phyloP scores from a whole-genome alignment of 768 basidiomycete genomes.

The Lactarius tabidus region DNA sequence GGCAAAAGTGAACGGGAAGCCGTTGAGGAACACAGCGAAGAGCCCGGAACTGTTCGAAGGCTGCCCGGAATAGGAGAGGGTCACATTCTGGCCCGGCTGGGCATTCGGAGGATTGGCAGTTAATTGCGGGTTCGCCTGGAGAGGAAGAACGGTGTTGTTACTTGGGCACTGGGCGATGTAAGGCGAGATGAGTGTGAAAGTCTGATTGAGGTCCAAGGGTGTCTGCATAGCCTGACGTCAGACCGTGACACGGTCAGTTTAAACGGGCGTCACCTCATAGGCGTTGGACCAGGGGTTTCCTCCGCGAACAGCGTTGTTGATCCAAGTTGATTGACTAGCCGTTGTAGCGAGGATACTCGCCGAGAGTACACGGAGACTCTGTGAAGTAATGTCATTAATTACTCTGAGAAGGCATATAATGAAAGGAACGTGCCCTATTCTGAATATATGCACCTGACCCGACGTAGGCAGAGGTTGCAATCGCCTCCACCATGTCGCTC shows the following conservation, averaged over 20 bases:
- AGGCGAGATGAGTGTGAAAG: conserved; percentile 43
- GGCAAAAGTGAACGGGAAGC: not conserved
- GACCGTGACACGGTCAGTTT: not conserved
- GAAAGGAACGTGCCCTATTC: conserved; percentile 29
- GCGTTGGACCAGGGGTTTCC: conserved; percentile 44
- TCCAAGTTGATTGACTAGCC: conserved; percentile 50
- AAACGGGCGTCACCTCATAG: conserved; percentile 35
- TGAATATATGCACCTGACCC: conserved; percentile 46
- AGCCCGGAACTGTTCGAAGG: conserved; percentile 1
- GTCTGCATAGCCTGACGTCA: conserved; percentile 14
- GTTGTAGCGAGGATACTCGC: conserved; percentile 50
- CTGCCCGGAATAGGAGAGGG: conserved; percentile 27
- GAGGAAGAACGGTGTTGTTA: conserved; percentile 46
- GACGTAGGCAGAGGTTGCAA: conserved; percentile 54
- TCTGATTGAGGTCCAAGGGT: conserved; percentile 34
- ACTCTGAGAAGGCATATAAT: not conserved
- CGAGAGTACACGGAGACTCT: not conserved
- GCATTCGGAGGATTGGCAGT: conserved; percentile 32
- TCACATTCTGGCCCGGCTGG: conserved; percentile 32
- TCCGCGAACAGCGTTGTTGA: conserved; percentile 40
- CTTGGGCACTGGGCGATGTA: conserved; percentile 50
- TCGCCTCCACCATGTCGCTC: conserved; percentile 48
- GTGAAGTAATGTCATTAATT: not conserved
- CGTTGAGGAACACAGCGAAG: conserved; percentile 7
- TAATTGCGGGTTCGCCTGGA: conserved; percentile 46